phyloP scores from a whole-genome alignment of 2,329 filamentous ascomycete species.

The Pestalotiopsis sp. region DNA sequence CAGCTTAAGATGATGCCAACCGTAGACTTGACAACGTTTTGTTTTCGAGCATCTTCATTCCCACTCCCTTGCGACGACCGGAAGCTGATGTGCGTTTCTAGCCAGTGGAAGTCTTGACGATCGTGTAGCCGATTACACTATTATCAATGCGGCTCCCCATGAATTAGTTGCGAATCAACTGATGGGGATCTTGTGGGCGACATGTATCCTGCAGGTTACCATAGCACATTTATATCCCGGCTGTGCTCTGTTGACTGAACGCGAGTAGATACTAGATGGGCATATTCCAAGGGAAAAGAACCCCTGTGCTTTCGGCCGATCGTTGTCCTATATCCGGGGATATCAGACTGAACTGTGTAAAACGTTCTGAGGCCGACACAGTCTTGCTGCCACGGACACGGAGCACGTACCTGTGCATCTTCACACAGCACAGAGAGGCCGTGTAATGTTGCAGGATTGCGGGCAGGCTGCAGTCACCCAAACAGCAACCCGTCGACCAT shows the following conservation, averaged over 20 bases:
- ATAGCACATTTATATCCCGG: not conserved
- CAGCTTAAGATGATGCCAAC: not conserved
- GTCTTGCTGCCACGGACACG: not conserved
- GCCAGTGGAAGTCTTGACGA: no score
- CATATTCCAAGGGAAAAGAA: not conserved
- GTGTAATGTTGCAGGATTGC: conserved; percentile 2
- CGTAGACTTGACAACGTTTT: not conserved
- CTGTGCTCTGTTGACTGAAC: not conserved
- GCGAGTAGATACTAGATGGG: not conserved
- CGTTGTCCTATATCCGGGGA: not conserved
- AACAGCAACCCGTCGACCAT: not conserved
- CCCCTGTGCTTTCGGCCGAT: not conserved
- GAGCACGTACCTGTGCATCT: not conserved
- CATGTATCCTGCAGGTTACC: not conserved
- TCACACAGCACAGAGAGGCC: not conserved
- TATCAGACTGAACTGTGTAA: not conserved
- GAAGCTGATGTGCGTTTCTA: no score
- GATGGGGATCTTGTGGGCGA: not conserved
- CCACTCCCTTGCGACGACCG: no score
- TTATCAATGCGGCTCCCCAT: not conserved
- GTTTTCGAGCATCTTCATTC: not conserved
- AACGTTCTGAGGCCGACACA: not conserved
- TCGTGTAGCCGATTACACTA: not conserved
- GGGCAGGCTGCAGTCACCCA: not conserved
- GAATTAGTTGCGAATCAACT: not conserved